These are phyloP conservation scores for Alloteropsis semialata DNA, from an alignment of 176 grass and related monocot species.

Conservation along the genomic window DNA sequence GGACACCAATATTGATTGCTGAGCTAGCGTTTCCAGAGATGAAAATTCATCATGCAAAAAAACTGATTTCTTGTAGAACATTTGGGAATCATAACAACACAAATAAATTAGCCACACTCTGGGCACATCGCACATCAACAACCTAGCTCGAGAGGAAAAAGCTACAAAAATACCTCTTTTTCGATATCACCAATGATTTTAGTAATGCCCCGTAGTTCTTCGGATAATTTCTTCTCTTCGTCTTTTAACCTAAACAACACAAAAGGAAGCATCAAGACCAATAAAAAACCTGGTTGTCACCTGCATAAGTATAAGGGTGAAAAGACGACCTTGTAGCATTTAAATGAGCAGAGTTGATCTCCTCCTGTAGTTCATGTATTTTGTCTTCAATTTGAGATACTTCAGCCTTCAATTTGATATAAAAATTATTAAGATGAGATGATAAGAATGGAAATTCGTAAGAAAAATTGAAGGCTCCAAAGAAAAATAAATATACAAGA, in stretches of 20 bases:
- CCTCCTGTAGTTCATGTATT: constrained; percentile 50
- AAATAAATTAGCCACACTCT: background rate
- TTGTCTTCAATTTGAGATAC: constrained; percentile 57
- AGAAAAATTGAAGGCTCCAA: background rate
- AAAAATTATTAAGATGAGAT: constrained; percentile 41
- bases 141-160: background rate
- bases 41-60: background rate
- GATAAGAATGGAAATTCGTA: too few relatives aligned
- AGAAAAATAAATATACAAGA: constrained; percentile 10
- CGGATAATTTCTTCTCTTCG: constrained; percentile 51
- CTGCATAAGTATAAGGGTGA: background rate
- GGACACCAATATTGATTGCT: background rate
- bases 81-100: background rate
- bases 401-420: constrained; percentile 62
- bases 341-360: constrained; percentile 47
- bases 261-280: constrained; percentile 17
- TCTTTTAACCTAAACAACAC: constrained; percentile 59
- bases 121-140: background rate
- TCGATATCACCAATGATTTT: constrained; percentile 44
- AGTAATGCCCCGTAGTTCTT: constrained; percentile 43
- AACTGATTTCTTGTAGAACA: background rate
- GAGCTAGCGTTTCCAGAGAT: background rate
- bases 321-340: constrained; percentile 61
- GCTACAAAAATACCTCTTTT: constrained; percentile 55
- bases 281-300: background rate